These are phyloP conservation scores for Fusarium marasasianum DNA, from an alignment of 2,329 filamentous ascomycete species.

Conservation along the genomic window DNA sequence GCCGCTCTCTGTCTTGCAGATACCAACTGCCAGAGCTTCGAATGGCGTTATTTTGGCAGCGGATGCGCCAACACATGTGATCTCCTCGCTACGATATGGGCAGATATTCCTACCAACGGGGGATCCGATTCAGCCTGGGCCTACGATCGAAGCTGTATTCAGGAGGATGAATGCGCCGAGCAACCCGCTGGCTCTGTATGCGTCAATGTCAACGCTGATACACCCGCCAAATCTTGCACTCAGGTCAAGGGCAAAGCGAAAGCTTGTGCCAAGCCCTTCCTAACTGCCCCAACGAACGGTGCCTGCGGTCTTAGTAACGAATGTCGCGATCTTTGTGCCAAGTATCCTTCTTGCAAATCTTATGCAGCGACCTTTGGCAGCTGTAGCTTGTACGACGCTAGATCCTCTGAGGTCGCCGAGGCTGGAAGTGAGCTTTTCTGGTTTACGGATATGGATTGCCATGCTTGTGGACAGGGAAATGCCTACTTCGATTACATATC, in stretches of 20 bases:
- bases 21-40: conserved; percentile 28
- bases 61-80: conserved; percentile 27
- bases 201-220: conserved; percentile 31
- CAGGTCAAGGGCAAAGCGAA: conserved; percentile 23
- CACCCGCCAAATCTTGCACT: conserved; percentile 21
- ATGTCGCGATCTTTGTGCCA: conserved; percentile 35
- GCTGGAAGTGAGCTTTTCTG: background rate
- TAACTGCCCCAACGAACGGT: conserved; percentile 6
- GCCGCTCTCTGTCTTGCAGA: conserved; percentile 31
- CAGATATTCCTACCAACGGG: conserved; percentile 9
- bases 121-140: conserved; percentile 20
- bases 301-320: conserved; percentile 20
- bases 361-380: conserved; percentile 25
- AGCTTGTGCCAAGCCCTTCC: conserved; percentile 30
- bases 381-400: conserved; percentile 26
- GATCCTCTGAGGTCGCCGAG: conserved; percentile 24
- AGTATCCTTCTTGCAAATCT: conserved; percentile 36
- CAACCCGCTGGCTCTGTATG: conserved; percentile 21
- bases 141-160: conserved; percentile 32
- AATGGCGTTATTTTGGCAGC: conserved; percentile 26
- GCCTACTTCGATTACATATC: conserved; percentile 35
- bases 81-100: conserved; percentile 11
- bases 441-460: conserved; percentile 35
- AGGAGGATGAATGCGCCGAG: conserved; percentile 8
- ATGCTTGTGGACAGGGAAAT: conserved; percentile 23